Evolutionary conservation across 1,284 basidiomycete species (phyloP).

Genomic region (Cutaneotrichosporon daszewskae): DNA sequence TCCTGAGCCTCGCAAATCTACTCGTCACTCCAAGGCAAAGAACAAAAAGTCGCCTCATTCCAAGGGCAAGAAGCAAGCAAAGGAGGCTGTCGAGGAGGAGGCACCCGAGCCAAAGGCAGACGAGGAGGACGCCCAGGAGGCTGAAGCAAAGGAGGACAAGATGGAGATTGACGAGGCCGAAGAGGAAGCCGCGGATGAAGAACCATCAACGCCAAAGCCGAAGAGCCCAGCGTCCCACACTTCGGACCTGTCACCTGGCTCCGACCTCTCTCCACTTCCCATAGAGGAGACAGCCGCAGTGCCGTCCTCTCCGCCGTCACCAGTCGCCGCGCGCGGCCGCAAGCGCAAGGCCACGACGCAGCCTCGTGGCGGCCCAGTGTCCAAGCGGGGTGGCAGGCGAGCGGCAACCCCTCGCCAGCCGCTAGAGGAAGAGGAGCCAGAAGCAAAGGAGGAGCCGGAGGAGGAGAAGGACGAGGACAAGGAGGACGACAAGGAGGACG

Average conservation of each 20-base stretch:
- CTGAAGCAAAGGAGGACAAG: not conserved
- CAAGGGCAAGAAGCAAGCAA: no score
- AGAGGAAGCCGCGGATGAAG: slow-evolving; percentile 12
- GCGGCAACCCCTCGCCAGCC: not conserved
- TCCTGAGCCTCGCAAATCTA: no score
- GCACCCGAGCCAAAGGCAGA: not conserved
- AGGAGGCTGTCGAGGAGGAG: no score
- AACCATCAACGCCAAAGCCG: slow-evolving; percentile 3
- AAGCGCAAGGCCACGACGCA: slow-evolving; percentile 4
- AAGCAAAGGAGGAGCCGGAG: slow-evolving; percentile 16
- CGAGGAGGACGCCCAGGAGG: not conserved
- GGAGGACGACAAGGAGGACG: not conserved
- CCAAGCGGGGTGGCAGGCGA: not conserved
- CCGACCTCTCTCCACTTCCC: slow-evolving; percentile 9
- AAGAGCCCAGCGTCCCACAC: not conserved
- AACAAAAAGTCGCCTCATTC: no score
- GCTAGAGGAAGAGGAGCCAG: not conserved
- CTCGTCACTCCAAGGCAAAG: no score
- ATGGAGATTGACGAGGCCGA: not conserved
- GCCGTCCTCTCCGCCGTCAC: slow-evolving; percentile 6
- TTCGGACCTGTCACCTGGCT: slow-evolving; percentile 3
- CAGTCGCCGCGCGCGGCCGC: slow-evolving; percentile 5
- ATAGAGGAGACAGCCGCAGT: slow-evolving; percentile 3
- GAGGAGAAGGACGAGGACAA: slow-evolving; percentile 18
- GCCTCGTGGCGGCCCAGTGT: not conserved